Percentiles rank a stretch among this genome's conserved stretches.
Conservation (phyloP, 2,329 filamentous ascomycete species). For the Trichoderma afroharzianum region DNA sequence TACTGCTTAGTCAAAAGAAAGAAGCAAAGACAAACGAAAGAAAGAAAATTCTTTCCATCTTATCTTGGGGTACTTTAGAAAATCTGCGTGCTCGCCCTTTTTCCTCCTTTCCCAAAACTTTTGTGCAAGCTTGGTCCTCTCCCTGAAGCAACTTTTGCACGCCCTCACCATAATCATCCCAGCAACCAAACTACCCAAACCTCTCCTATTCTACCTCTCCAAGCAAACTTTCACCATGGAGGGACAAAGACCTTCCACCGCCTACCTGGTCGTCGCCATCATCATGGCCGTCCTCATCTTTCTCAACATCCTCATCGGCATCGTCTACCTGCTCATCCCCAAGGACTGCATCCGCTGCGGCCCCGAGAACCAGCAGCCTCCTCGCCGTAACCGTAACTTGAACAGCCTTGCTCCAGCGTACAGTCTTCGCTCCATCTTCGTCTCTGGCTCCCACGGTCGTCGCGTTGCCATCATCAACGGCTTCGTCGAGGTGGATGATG, state of each 20-base stretch:
- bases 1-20: neutral
- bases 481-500: neutral
- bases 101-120: neutral
- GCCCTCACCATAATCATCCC: neutral
- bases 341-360: neutral
- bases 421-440: neutral
- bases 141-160: neutral
- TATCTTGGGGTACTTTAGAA: neutral
- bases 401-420: neutral
- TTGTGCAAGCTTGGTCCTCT: neutral
- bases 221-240: neutral
- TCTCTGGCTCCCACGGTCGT: neutral
- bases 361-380: neutral
- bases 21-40: neutral
- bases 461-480: conserved; percentile 6
- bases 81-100: neutral
- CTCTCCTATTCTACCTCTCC: neutral
- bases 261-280: conserved; percentile 16
- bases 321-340: neutral
- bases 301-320: conserved; percentile 16
- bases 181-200: neutral
- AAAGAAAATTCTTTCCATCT: neutral
- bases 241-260: neutral
- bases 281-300: conserved; percentile 10
- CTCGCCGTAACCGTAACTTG: neutral